Evolutionary conservation across 352 stramenopile genomes (phyloP).

Genomic region (Phytophthora palmivora): DNA sequence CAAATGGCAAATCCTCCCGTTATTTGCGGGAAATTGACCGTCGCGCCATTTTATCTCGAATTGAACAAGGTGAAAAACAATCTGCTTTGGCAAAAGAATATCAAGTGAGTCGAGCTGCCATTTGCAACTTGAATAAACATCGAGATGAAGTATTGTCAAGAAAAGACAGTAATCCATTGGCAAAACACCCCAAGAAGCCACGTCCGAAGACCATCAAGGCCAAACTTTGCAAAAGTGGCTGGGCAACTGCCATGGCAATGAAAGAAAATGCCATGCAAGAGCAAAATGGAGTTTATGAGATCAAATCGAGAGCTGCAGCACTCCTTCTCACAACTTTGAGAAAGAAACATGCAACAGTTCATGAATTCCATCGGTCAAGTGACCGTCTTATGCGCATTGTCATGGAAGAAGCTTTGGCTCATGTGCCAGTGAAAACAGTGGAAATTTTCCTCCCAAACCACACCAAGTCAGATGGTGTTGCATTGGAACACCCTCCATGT

Average conservation of each 20-base stretch:
- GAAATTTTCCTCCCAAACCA: constrained; percentile 36
- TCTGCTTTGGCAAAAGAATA: constrained; percentile 72
- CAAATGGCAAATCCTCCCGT: constrained; percentile 46
- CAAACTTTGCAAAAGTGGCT: constrained; percentile 23
- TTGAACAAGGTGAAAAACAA: constrained; percentile 66
- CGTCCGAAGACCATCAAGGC: constrained; percentile 29
- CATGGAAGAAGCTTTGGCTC: constrained; percentile 59
- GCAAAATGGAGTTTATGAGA: constrained; percentile 33
- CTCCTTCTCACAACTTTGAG: constrained; percentile 52
- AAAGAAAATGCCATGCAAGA: background rate
- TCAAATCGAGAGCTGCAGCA: constrained; percentile 46
- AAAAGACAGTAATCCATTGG: constrained; percentile 55
- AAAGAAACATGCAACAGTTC: constrained; percentile 39
- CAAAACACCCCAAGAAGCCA: constrained; percentile 65
- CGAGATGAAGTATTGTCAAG: constrained; percentile 52
- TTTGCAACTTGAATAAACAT: constrained; percentile 75
- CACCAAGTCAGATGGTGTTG: constrained; percentile 38
- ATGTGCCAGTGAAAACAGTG: constrained; percentile 45
- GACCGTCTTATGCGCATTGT: constrained; percentile 59
- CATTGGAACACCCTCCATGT: constrained; percentile 47
- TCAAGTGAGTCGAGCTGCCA: constrained; percentile 63
- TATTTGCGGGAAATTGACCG: constrained; percentile 75
- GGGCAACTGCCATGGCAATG: constrained; percentile 8
- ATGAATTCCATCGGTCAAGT: constrained; percentile 43
- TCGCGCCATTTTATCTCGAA: constrained; percentile 55